Conservation (phyloP, 2,329 filamentous ascomycete genomes). For the Plectosphaerella sp. region DNA sequence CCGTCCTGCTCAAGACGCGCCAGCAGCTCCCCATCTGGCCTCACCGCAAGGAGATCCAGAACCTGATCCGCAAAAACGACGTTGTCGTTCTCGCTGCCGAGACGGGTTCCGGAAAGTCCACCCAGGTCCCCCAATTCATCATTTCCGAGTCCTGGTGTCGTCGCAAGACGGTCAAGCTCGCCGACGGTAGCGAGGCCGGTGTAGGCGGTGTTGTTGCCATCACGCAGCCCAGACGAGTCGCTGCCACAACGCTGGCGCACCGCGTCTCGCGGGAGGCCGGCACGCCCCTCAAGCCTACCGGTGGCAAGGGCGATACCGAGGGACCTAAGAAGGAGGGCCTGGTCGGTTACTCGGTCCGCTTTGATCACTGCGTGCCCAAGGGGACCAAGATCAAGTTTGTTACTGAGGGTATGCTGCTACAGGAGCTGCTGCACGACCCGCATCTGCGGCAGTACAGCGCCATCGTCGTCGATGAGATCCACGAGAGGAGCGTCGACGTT, state of each 20-base stretch:
- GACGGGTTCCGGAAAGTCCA: constrained; percentile 95
- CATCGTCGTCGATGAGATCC: constrained; percentile 91
- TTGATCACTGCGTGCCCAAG: constrained; percentile 80
- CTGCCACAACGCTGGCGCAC: constrained; percentile 83
- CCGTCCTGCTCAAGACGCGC: constrained; percentile 40
- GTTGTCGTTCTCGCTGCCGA: constrained; percentile 86
- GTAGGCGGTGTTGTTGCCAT: constrained; percentile 84
- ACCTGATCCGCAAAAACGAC: constrained; percentile 59
- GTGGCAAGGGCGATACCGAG: constrained; percentile 17
- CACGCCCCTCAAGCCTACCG: constrained; percentile 35
- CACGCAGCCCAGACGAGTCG: constrained; percentile 89
- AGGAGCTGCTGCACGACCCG: constrained; percentile 86
- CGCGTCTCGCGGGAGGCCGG: constrained; percentile 77
- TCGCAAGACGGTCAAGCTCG: constrained; percentile 48
- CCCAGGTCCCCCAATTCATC: constrained; percentile 90
- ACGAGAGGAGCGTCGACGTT: constrained; percentile 92
- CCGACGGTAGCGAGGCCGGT: constrained; percentile 33
- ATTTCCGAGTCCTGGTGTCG: constrained; percentile 75
- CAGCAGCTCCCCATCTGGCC: constrained; percentile 77
- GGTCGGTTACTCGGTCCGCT: constrained; percentile 92
- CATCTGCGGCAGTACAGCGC: constrained; percentile 81
- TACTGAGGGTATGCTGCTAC: constrained; percentile 92
- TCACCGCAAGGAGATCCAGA: constrained; percentile 65
- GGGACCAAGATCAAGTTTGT: constrained; percentile 88
- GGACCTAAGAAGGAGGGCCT: constrained; percentile 30